A percentile compares a stretch with the other conserved stretches of the same genome.
phyloP scores from a whole-genome alignment of 257 asterid species.

The Petunia secreta region DNA sequence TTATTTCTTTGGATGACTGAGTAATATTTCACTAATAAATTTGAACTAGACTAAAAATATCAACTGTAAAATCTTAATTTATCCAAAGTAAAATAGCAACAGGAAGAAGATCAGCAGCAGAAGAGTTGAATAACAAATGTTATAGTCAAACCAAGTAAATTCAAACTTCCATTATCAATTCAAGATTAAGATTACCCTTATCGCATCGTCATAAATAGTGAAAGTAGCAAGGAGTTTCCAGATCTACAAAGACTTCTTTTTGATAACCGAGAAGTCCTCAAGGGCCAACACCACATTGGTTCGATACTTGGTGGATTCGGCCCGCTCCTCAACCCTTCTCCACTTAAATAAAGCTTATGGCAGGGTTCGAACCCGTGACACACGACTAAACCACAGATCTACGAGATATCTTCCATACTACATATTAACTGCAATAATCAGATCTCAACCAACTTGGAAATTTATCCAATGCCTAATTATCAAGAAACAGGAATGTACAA shows the following conservation, averaged over 20 bases:
- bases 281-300: no score
- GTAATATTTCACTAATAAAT: not conserved
- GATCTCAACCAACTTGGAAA: not conserved
- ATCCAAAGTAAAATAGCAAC: not conserved
- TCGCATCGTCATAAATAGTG: not conserved
- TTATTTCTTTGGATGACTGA: not conserved
- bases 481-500: not conserved
- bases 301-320: no score
- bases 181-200: not conserved
- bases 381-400: no score
- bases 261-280: no score
- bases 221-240: not conserved
- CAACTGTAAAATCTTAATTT: constrained; percentile 3
- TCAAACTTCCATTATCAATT: not conserved
- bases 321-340: no score
- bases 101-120: not conserved
- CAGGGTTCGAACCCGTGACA: no score
- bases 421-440: not conserved
- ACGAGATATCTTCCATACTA: not conserved
- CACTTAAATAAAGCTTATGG: no score
- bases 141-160: not conserved
- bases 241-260: not conserved
- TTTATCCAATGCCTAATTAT: not conserved
- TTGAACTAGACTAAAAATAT: not conserved
- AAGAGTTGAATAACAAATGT: not conserved